Evolutionary conservation across 495 filamentous ascomycete species (phyloP), one percentile per base, ranked within the genome.

Genomic region (Xylaria longipes): DNA sequence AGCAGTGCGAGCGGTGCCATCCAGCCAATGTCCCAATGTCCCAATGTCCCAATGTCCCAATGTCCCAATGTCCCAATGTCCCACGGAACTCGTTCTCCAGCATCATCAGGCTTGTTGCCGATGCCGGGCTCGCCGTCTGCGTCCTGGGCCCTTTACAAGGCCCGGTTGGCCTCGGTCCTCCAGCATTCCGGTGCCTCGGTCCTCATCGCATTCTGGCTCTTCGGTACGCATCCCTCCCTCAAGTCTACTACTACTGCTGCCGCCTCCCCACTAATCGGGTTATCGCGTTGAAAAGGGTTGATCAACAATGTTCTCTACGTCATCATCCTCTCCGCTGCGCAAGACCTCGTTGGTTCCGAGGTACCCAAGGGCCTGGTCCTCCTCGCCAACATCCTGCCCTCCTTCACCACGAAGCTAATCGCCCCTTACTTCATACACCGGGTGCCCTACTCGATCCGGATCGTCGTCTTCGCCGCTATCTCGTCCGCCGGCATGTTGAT

Each of bases 231-330:
- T n/a, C 17, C 14, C 46, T 22, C 45, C 17, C 22, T 22, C 5
- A 15, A 3, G 8, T 46, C 27, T 20, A 29, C 35, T 52, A 54
- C 46, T 62, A 46, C 22, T 43, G 37, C 52, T 60, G 50, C 58
- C 41, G 33, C 50, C 20, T 25, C 46, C 15, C 62, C 31, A n/a
- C 63, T 50, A 43, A 35, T 56, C 22, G 65, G 15, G 9, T n/a
- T 0, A 17, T 20, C 60, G 43, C 48, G 74, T 3, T 31, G 37
- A 25, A 37, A 71, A 98, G 95, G 96, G 66, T 85, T 97, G 7
- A 93, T 99, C 79, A 99, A 99, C 82, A 98, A 98, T 83, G 92
- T 99, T 77, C 92, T 97, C 81, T 99, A 98, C 79, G 95, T 99
- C 41, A 92, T 99, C 79, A 93, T 99, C 80, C 90, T 99, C 74